Evolutionary conservation across 2,329 filamentous ascomycete species (phyloP), one percentile per base, ranked within the genome.

Genomic region (Colletotrichum somersetense): DNA sequence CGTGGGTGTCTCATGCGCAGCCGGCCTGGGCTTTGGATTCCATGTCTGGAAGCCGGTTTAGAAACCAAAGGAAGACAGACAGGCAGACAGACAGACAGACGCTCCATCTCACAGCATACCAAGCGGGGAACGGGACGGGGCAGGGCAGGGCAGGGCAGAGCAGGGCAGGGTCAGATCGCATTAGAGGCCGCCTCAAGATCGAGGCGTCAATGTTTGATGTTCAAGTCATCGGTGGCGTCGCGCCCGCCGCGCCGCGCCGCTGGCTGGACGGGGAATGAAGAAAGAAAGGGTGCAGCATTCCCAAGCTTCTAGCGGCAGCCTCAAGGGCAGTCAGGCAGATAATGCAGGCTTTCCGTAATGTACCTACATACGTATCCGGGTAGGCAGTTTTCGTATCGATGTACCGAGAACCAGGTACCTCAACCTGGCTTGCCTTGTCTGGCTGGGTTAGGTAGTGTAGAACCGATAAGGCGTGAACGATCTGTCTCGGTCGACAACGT

Each of bases 71-170:
- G 26, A 63, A 42, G 48, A 53, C 48, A 23, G 11, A 40, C 38
- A 14, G 38, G n/a, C n/a, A n/a, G n/a, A n/a, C n/a, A n/a, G 18
- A 20, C 18, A 46, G 11, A 40, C 38, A 14, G 38, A 40, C 14
- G 18, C 40, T 23, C 33, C 61, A 53, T 53, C 46, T 63, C 46
- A 30, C n/a, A 42, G 10, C 61, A 63, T 63, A 48, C 61, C 48
- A 63, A 30, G 16, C 35, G n/a, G 35, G 1, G 46, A n/a, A 62
- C 5, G 14, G 16, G 5, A 8, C 33, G 20, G n/a, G n/a, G n/a
- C n/a, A n/a, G n/a, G n/a, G n/a, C n/a, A n/a, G n/a, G n/a, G n/a
- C n/a, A n/a, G n/a, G n/a, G n/a, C n/a, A n/a, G n/a, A n/a, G n/a
- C n/a, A n/a, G n/a, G 26, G 26, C 26, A 26, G n/a, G 26, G 20